phyloP scores from a whole-genome alignment of 257 asterid genomes.

The Craterostigma plantagineum region DNA sequence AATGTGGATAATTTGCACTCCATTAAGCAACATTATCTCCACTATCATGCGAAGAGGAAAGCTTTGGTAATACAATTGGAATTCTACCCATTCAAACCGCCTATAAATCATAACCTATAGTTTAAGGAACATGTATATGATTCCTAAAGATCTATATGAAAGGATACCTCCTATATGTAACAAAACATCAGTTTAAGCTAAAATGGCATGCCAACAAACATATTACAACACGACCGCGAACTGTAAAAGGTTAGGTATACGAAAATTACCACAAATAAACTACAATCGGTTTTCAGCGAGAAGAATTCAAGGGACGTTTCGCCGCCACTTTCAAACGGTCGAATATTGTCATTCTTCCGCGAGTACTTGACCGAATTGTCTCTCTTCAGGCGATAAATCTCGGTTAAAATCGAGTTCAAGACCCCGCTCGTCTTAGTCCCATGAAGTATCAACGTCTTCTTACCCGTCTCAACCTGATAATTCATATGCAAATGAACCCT shows the following conservation, averaged over 20 bases:
- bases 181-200: not conserved
- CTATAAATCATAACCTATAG: too few species aligned
- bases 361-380: constrained; percentile 43
- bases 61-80: too few species aligned
- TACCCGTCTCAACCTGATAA: constrained; percentile 69
- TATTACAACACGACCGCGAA: too few species aligned
- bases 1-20: too few species aligned
- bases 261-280: constrained; percentile 61
- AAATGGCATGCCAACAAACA: too few species aligned
- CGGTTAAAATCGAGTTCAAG: constrained; percentile 55
- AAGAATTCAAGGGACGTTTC: constrained; percentile 78
- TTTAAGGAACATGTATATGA: too few species aligned
- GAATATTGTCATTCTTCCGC: constrained; percentile 19
- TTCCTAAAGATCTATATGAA: too few species aligned
- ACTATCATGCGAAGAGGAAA: too few species aligned
- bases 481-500: not conserved
- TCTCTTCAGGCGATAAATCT: constrained; percentile 74
- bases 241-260: not conserved
- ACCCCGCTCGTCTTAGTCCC: constrained; percentile 81
- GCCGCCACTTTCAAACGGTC: constrained; percentile 44
- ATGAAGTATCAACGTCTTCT: constrained; percentile 76
- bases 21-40: too few species aligned
- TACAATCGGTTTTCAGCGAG: constrained; percentile 82
- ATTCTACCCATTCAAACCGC: too few species aligned
- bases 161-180: too few species aligned